phyloP scores from a whole-genome alignment of 139 green algal species.

The Astrephomene gubernaculifera region DNA sequence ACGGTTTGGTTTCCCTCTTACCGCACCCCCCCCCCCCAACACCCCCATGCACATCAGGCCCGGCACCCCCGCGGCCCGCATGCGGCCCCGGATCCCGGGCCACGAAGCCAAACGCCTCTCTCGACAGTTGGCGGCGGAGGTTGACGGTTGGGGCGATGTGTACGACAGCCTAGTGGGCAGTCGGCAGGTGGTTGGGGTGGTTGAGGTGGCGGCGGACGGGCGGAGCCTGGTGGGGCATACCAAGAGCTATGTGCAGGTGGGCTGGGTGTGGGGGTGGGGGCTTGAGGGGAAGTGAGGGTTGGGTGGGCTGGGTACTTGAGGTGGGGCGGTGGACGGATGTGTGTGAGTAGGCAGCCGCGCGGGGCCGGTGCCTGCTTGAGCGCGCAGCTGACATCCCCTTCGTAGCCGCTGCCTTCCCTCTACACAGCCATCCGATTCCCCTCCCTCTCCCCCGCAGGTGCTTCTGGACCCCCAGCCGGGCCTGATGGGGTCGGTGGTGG shows the following conservation, averaged over 20 bases:
- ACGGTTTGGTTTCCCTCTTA: no score
- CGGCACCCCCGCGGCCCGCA: slow-evolving; percentile 91
- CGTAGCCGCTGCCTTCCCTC: no score
- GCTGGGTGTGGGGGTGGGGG: background rate
- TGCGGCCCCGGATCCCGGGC: slow-evolving; percentile 78
- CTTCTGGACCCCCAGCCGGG: slow-evolving; percentile 72
- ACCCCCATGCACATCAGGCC: slow-evolving; percentile 52
- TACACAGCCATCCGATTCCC: no score
- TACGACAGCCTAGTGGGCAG: slow-evolving; percentile 77
- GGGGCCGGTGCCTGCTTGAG: no score
- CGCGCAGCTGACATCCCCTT: no score
- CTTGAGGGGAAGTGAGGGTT: background rate
- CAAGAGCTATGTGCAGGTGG: slow-evolving; percentile 87
- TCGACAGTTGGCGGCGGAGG: slow-evolving; percentile 63
- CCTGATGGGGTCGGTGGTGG: slow-evolving; percentile 81
- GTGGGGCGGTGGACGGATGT: no score
- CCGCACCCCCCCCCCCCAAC: background rate
- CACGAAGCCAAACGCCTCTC: slow-evolving; percentile 55
- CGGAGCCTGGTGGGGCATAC: slow-evolving; percentile 83
- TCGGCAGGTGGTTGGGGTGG: slow-evolving; percentile 79
- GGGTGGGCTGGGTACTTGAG: background rate
- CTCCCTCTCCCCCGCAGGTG: slow-evolving; percentile 58
- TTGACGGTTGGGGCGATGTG: slow-evolving; percentile 74
- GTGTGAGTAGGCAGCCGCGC: no score
- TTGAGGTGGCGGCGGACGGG: slow-evolving; percentile 86